phyloP scores from a whole-genome alignment of 164 flowering plant genomes.

The Chloranthus sessilifolius region DNA sequence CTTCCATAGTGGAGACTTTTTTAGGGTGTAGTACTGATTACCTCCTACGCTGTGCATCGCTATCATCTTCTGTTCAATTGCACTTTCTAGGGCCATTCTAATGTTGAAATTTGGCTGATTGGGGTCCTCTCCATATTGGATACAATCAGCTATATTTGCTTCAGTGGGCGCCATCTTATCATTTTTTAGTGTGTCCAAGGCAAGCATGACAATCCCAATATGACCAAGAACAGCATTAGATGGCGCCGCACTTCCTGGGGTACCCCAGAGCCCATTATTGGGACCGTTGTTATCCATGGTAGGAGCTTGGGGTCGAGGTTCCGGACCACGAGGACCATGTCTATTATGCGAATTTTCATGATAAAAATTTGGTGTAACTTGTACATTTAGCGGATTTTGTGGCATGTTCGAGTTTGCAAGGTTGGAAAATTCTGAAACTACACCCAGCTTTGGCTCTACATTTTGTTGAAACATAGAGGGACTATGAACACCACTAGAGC shows the following conservation, averaged over 20 bases:
- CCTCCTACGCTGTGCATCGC: constrained; percentile 43
- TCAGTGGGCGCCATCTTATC: constrained; percentile 78
- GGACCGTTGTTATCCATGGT: constrained; percentile 17
- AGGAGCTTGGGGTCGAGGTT: constrained; percentile 24
- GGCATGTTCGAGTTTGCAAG: constrained; percentile 19
- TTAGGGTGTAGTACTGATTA: constrained; percentile 47
- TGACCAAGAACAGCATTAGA: constrained; percentile 41
- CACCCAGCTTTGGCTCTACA: constrained; percentile 23
- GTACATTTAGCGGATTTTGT: constrained; percentile 25
- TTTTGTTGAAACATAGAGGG: constrained; percentile 27
- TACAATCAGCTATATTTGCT: constrained; percentile 71
- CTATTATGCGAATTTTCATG: constrained; percentile 22
- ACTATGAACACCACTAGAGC: constrained; percentile 20
- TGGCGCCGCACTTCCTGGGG: constrained; percentile 42
- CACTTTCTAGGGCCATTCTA: constrained; percentile 55
- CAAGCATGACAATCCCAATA: constrained; percentile 63
- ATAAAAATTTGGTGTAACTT: constrained; percentile 12
- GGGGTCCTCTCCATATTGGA: constrained; percentile 49
- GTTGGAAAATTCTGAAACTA: constrained; percentile 17
- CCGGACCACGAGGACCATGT: constrained; percentile 27
- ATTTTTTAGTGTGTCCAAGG: constrained; percentile 57
- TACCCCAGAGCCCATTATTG: constrained; percentile 32
- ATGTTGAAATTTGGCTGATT: constrained; percentile 60
- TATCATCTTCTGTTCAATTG: constrained; percentile 64
- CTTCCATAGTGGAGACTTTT: constrained; percentile 63